Evolutionary conservation across 2,329 filamentous ascomycete genomes (phyloP).

Genomic region (Pestalotiopsis sp.): DNA sequence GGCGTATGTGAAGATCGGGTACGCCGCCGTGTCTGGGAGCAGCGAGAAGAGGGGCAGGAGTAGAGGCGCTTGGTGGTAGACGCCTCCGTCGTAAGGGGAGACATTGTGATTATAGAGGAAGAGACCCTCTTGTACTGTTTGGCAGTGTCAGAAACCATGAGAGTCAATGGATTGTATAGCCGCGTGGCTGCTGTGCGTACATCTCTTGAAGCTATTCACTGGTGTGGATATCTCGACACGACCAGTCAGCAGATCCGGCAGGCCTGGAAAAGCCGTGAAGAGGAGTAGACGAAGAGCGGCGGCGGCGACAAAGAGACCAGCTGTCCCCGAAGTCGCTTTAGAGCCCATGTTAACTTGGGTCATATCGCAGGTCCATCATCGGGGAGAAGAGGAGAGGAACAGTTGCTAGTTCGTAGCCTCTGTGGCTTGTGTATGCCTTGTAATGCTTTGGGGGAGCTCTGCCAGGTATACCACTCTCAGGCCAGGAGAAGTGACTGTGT

Average conservation of each 20-base stretch:
- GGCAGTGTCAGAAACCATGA: background rate
- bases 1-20: slow-evolving; percentile 75
- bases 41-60: slow-evolving; percentile 90
- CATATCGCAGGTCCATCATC: slow-evolving; percentile 34
- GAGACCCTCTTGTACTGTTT: slow-evolving; percentile 86
- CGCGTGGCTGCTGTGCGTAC: slow-evolving; percentile 51
- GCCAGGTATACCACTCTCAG: background rate
- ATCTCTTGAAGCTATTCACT: slow-evolving; percentile 95
- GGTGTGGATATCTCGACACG: slow-evolving; percentile 97
- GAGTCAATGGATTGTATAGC: background rate
- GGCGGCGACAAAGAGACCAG: slow-evolving; percentile 73
- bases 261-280: slow-evolving; percentile 77
- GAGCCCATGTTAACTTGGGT: slow-evolving; percentile 38
- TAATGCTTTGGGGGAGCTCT: background rate
- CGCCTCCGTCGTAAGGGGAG: slow-evolving; percentile 94
- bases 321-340: slow-evolving; percentile 51
- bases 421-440: background rate
- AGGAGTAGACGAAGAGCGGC: slow-evolving; percentile 79
- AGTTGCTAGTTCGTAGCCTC: background rate
- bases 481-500: background rate
- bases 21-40: slow-evolving; percentile 69
- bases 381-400: background rate
- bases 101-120: slow-evolving; percentile 97
- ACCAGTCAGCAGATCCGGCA: slow-evolving; percentile 83
- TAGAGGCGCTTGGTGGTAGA: slow-evolving; percentile 80